Evolutionary conservation across 2,329 filamentous ascomycete genomes (phyloP).

Genomic region (Clarireedia paspali): DNA sequence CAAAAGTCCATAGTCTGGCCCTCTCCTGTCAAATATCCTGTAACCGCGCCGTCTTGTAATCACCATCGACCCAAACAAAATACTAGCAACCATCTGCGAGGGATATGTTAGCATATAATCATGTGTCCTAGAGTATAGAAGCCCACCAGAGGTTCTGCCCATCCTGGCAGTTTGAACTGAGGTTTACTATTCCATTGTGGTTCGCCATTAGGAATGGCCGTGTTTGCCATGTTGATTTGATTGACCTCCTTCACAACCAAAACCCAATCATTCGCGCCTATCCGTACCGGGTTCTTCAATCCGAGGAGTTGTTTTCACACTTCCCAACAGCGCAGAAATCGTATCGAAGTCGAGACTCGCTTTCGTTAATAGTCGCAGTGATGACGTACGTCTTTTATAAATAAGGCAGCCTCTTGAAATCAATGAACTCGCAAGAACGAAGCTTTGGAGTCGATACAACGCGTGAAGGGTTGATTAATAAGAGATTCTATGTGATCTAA

Average conservation of each 20-base stretch:
- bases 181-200: slow-evolving; percentile 28
- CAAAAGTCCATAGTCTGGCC: slow-evolving; percentile 15
- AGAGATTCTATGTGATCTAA: too few species aligned
- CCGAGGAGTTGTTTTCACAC: too few species aligned
- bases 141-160: slow-evolving; percentile 29
- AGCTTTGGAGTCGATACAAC: too few species aligned
- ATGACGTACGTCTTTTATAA: slow-evolving; percentile 2
- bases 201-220: slow-evolving; percentile 11
- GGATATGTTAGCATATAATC: background rate
- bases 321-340: background rate
- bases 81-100: slow-evolving; percentile 28
- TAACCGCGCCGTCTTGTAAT: slow-evolving; percentile 24
- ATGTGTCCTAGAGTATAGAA: background rate
- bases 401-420: background rate
- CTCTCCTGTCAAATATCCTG: slow-evolving; percentile 18
- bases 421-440: background rate
- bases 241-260: background rate
- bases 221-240: background rate
- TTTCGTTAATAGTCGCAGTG: background rate
- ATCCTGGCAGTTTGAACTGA: slow-evolving; percentile 28
- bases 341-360: background rate
- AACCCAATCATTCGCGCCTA: background rate
- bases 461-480: too few species aligned
- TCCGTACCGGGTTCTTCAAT: too few species aligned
- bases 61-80: slow-evolving; percentile 27